phyloP scores from a whole-genome alignment of 176 grass and related monocot species.

The Oryza rufipogon region DNA sequence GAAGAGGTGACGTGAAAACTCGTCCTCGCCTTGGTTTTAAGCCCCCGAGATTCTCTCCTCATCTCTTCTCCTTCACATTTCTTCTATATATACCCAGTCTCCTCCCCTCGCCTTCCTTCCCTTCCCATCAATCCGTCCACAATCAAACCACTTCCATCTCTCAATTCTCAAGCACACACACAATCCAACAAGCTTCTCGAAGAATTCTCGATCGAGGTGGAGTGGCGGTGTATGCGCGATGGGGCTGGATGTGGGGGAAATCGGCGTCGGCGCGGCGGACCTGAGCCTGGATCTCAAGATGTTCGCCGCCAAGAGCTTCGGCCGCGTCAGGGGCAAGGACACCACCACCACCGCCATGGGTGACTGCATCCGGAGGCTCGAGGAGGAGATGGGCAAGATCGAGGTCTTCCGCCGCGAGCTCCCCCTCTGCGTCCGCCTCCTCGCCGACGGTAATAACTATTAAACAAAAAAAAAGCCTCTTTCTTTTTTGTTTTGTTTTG shows the following conservation, averaged over 20 bases:
- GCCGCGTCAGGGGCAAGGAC: conserved; percentile 31
- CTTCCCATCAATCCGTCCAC: conserved; percentile 18
- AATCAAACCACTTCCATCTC: not conserved
- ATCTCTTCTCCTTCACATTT: not conserved
- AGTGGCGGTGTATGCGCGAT: conserved; percentile 22
- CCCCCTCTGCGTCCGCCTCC: conserved; percentile 72
- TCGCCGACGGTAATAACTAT: conserved; percentile 48
- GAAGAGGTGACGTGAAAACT: conserved; percentile 45
- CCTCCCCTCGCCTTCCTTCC: not conserved
- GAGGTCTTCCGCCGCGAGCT: conserved; percentile 85
- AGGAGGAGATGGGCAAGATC: conserved; percentile 84
- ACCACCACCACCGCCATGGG: conserved; percentile 27
- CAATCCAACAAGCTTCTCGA: not conserved
- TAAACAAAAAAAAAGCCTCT: not conserved
- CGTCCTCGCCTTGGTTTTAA: not conserved
- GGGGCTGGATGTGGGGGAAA: conserved; percentile 57
- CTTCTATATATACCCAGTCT: conserved; percentile 34
- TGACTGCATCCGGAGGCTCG: conserved; percentile 62
- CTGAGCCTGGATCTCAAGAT: conserved; percentile 71
- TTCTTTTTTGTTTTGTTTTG: not conserved
- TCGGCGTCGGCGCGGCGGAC: conserved; percentile 50
- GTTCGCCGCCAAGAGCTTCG: conserved; percentile 49
- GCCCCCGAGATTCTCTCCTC: conserved; percentile 32
- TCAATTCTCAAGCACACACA: not conserved
- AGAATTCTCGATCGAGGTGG: not conserved